A percentile compares a stretch with the other conserved stretches of the same genome.
These are phyloP conservation scores for Botryotinia calthae DNA, from an alignment of 2,329 filamentous ascomycete species.

Conservation along the genomic window DNA sequence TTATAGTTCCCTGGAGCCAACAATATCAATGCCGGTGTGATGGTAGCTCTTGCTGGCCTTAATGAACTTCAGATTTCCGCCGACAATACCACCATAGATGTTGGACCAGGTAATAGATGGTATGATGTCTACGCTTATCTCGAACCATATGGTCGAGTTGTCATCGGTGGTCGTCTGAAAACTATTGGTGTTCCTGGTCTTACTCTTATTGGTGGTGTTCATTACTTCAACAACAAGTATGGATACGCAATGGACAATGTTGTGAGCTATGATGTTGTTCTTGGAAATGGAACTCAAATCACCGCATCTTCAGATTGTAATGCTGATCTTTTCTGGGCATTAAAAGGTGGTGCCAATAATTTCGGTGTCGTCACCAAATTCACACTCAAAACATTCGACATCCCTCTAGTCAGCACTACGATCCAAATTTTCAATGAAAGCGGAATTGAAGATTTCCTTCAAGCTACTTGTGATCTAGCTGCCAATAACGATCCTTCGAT, in stretches of 20 bases:
- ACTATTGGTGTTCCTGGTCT: conserved; percentile 30
- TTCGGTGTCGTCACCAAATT: conserved; percentile 51
- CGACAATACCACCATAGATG: conserved; percentile 34
- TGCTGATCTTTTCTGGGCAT: conserved; percentile 51
- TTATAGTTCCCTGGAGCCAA: conserved; percentile 45
- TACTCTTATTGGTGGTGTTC: conserved; percentile 30
- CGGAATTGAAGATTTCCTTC: conserved; percentile 20
- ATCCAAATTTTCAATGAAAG: conserved; percentile 22
- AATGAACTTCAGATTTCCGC: conserved; percentile 33
- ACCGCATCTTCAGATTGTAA: conserved; percentile 43
- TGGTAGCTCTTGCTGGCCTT: conserved; percentile 47
- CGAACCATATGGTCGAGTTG: conserved; percentile 18
- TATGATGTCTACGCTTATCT: conserved; percentile 28
- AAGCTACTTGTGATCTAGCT: conserved; percentile 21
- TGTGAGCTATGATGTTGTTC: conserved; percentile 35
- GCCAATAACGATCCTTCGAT: conserved; percentile 15
- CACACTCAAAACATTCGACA: conserved; percentile 39
- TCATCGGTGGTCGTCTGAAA: conserved; percentile 25
- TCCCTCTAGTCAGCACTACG: conserved; percentile 23
- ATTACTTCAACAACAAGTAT: conserved; percentile 27
- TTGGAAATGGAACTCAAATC: conserved; percentile 50
- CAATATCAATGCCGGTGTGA: conserved; percentile 49
- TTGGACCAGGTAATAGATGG: conserved; percentile 44
- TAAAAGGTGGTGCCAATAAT: conserved; percentile 48
- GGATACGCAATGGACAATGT: conserved; percentile 29